Percentiles rank a stretch among this genome's conserved stretches.
Evolutionary conservation across 192 early-diverging fungal species (phyloP).

Genomic region (Gonapodya sp.): DNA sequence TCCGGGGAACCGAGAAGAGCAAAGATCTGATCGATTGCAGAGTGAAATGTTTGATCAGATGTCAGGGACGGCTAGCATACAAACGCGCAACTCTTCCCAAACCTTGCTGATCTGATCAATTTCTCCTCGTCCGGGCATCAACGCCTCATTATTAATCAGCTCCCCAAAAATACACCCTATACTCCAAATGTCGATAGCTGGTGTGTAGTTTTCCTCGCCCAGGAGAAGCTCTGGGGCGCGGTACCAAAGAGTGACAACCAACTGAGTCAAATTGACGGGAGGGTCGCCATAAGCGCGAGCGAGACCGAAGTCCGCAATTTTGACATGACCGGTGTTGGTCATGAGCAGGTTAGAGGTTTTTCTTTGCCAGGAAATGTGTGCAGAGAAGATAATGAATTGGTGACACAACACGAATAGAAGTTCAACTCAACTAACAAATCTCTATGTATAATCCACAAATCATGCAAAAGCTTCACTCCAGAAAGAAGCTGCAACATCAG

Average conservation of each 20-base stretch:
- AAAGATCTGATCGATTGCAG: conserved; percentile 51
- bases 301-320: conserved; percentile 63
- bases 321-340: conserved; percentile 18
- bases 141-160: conserved; percentile 70
- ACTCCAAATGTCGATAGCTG: conserved; percentile 76
- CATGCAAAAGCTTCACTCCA: conserved; percentile 50
- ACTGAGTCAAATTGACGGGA: conserved; percentile 47
- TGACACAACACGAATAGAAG: conserved; percentile 36
- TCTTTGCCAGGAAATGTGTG: neutral
- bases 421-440: conserved; percentile 51
- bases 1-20: conserved; percentile 79
- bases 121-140: conserved; percentile 70
- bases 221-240: conserved; percentile 55
- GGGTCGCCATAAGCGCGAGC: conserved; percentile 56
- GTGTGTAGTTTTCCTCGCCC: conserved; percentile 43
- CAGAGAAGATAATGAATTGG: neutral
- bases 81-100: neutral
- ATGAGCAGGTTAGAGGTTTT: conserved; percentile 11
- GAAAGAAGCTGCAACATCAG: conserved; percentile 60
- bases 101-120: conserved; percentile 68
- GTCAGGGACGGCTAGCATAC: neutral
- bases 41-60: neutral
- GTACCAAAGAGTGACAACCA: conserved; percentile 66
- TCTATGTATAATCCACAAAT: conserved; percentile 60
- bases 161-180: conserved; percentile 98